Evolutionary conservation across 1,284 basidiomycete species (phyloP), one percentile per base, ranked within the genome.

Genomic region (Irpex rosettiformis): DNA sequence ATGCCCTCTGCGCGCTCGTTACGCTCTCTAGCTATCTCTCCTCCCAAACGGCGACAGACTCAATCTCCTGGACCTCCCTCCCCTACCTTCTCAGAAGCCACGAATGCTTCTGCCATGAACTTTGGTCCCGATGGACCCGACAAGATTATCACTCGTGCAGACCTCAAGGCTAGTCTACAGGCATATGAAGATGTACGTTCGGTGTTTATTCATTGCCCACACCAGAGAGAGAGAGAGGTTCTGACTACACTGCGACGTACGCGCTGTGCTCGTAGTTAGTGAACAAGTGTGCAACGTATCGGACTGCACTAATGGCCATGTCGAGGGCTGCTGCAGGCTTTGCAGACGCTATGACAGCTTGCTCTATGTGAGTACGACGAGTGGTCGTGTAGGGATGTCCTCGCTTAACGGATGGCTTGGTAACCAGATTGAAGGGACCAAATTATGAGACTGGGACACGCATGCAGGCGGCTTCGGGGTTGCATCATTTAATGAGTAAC

Each of bases 401-500:
- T 29, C 49, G 24, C 30, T 37, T 43, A 18, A 3, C 33, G 33
- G 3, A 13, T n/a, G 24, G 30, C 8, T 58, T 25, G 55, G 64
- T 52, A 63, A 56, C 30, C 62, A 91, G 89, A 59, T 74, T 92
- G 66, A 92, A 95, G 75, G 85, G 93, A 60, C 82, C 92, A 52
- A 77, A 87, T 65, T 86, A 95, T 73, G 84, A 94, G 73, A 75
- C 91, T 51, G 81, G 93, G 63, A 82, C 88, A 61, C 77, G 90
- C 62, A 73, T 93, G 52, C 86, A 94, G 69, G 92, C 91, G 30
- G 86, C 91, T n/a, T 87, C 90, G 16, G 95, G 95, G 1, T 76
- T 97, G 54, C 94, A 97, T 72, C 93, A 94, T 72, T 83, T 98
- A 64, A 89, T 96, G 68, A 88, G 90, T 57, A 96, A 96, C 72